Conservation (phyloP, 257 asterid species). For the Agastache rugosa region DNA sequence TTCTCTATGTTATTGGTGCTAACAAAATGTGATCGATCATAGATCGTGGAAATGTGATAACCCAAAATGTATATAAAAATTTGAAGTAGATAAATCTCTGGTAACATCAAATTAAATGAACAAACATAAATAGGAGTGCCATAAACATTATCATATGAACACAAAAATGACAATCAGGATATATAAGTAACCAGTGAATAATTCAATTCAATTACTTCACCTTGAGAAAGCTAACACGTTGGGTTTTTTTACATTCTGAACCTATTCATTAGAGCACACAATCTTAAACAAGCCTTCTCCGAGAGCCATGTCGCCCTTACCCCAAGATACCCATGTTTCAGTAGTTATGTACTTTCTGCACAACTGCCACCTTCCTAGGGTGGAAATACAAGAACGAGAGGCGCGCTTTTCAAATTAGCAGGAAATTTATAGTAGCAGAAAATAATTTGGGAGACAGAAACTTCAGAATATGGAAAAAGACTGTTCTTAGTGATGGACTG, state of each 20-base stretch:
- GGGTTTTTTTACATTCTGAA: not conserved
- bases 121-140: not conserved
- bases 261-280: not conserved
- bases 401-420: not conserved
- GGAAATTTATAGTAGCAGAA: not conserved
- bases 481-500: not conserved
- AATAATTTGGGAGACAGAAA: not conserved
- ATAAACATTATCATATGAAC: not conserved
- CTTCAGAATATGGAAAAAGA: not conserved
- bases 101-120: not conserved
- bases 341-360: not conserved
- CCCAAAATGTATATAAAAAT: not conserved
- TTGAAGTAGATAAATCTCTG: not conserved
- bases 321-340: not conserved
- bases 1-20: conserved; percentile 5
- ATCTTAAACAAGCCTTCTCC: not conserved
- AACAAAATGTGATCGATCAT: not conserved
- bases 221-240: not conserved
- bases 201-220: not conserved
- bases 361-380: not conserved
- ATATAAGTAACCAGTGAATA: not conserved
- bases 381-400: conserved; percentile 10
- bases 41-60: not conserved
- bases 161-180: not conserved
- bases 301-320: not conserved